Conservation (phyloP, 352 stramenopile species). For the Pythium dissotocum region DNA sequence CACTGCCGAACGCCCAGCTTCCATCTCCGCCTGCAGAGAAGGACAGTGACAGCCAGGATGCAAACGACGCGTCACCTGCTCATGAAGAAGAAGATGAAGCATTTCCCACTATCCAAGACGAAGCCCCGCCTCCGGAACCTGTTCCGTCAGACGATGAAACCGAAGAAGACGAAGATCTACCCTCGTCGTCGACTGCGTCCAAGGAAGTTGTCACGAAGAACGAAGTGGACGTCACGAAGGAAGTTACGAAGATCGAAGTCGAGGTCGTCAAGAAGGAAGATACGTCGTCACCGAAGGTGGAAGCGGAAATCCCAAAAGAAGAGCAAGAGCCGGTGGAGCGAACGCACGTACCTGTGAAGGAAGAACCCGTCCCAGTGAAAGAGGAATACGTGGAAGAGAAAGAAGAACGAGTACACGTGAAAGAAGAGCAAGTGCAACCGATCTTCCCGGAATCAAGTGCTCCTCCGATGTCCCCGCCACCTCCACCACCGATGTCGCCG, state of each 20-base stretch:
- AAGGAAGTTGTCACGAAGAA: not conserved
- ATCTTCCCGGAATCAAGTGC: not conserved
- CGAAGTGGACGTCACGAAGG: not conserved
- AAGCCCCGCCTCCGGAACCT: slow-evolving; percentile 1
- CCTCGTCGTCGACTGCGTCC: not conserved
- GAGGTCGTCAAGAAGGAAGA: not conserved
- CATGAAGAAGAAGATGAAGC: slow-evolving; percentile 38
- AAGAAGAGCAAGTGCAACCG: not conserved
- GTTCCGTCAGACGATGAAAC: slow-evolving; percentile 2
- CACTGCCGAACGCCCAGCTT: slow-evolving; percentile 31
- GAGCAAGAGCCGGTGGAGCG: no score
- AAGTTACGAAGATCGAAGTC: not conserved
- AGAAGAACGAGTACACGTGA: not conserved
- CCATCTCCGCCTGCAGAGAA: not conserved
- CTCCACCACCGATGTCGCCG: slow-evolving; percentile 52
- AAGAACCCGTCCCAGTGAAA: not conserved
- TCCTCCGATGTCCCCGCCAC: slow-evolving; percentile 24
- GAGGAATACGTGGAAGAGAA: slow-evolving; percentile 3
- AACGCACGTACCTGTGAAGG: no score
- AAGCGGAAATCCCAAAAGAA: not conserved
- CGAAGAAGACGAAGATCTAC: slow-evolving; percentile 14
- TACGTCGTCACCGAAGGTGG: not conserved
- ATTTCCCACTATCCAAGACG: slow-evolving; percentile 19
- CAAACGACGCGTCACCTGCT: slow-evolving; percentile 13
- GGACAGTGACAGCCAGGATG: not conserved